A percentile compares a stretch with the other conserved stretches of the same genome.
These are phyloP conservation scores for Pythium phragmitis DNA, from an alignment of 352 stramenopile species.

Conservation along the genomic window DNA sequence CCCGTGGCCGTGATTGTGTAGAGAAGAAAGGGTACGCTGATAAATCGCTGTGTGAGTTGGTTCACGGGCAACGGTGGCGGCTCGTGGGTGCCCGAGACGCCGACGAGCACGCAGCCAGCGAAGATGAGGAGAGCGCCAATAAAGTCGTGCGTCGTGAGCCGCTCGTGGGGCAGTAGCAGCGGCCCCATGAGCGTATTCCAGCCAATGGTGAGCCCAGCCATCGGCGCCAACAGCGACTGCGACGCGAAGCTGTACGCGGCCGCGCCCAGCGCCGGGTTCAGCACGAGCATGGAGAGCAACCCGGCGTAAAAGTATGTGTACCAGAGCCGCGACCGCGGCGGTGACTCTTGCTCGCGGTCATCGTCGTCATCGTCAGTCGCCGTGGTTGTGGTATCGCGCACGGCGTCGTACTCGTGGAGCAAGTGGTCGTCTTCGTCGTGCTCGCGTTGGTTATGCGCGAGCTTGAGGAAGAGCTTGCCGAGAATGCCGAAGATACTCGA, in stretches of 20 bases:
- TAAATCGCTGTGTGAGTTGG: conserved; percentile 51
- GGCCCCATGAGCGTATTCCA: conserved; percentile 83
- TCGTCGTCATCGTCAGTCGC: background rate
- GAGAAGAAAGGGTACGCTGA: conserved; percentile 59
- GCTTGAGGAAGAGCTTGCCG: conserved; percentile 79
- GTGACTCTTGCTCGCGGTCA: background rate
- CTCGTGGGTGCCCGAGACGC: conserved; percentile 66
- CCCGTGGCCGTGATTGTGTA: conserved; percentile 49
- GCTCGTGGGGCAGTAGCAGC: conserved; percentile 65
- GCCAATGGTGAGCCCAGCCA: conserved; percentile 78
- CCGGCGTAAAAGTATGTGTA: conserved; percentile 73
- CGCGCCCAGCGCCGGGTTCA: conserved; percentile 67
- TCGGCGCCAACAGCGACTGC: conserved; percentile 78
- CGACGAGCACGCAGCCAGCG: conserved; percentile 70
- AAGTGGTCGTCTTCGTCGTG: conserved; percentile 48
- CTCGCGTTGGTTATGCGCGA: conserved; percentile 72
- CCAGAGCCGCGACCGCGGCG: conserved; percentile 31
- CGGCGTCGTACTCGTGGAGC: conserved; percentile 26
- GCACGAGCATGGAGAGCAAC: conserved; percentile 69
- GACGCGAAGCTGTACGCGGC: conserved; percentile 77
- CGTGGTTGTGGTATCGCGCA: conserved; percentile 6
- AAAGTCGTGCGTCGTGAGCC: conserved; percentile 72
- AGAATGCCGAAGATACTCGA: conserved; percentile 80
- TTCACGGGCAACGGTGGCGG: conserved; percentile 59
- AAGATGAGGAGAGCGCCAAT: conserved; percentile 77